These are phyloP conservation scores for Trichocomaceae sp. DNA, from an alignment of 2,329 filamentous ascomycete species.

Conservation along the genomic window DNA sequence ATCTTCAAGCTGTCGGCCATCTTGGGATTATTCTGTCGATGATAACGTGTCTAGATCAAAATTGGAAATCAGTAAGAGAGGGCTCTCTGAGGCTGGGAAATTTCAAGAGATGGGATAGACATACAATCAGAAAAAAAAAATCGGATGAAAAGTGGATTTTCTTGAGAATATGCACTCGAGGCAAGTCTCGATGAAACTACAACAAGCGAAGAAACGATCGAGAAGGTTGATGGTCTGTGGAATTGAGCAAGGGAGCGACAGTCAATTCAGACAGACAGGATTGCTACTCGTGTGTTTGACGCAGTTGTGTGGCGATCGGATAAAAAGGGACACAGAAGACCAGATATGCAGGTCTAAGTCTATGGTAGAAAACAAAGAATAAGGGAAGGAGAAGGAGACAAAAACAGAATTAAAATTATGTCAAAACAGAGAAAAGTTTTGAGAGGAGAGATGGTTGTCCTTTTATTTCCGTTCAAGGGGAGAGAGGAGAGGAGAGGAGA, in stretches of 20 bases:
- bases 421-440: conserved; percentile 12
- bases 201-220: conserved; percentile 2
- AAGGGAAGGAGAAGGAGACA: conserved; percentile 21
- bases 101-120: not conserved
- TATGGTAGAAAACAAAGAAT: conserved; percentile 25
- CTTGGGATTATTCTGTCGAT: conserved; percentile 1
- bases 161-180: not conserved
- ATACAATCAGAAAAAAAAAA: not conserved
- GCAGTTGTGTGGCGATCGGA: conserved; percentile 17
- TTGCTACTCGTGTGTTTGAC: conserved; percentile 16
- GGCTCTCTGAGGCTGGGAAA: not conserved
- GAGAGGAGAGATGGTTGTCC: conserved; percentile 7
- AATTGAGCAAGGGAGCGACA: conserved; percentile 18
- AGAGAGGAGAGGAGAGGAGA: not conserved
- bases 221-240: not conserved
- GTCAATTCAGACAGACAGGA: conserved; percentile 12
- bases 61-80: not conserved
- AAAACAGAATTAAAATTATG: conserved; percentile 13
- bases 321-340: conserved; percentile 22
- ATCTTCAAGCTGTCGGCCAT: conserved; percentile 38
- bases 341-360: conserved; percentile 25
- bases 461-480: not conserved
- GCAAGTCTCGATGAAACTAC: conserved; percentile 2
- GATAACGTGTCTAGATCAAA: not conserved
- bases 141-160: not conserved